phyloP scores from a whole-genome alignment of 73 alveolate species.

The Paramecium biaurelia region DNA sequence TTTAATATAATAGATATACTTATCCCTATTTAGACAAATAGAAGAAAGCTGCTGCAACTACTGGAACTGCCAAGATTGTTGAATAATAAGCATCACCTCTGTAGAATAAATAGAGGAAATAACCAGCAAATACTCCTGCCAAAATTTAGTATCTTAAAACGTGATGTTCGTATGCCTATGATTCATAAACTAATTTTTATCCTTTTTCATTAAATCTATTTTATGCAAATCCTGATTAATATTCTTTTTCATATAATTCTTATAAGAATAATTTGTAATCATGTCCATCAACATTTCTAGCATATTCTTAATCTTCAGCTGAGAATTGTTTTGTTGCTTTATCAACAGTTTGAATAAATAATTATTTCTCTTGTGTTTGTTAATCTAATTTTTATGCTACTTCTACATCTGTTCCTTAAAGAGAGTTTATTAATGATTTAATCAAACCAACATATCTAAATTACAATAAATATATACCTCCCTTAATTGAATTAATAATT shows the following conservation, averaged over 20 bases:
- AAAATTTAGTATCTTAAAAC: conserved; percentile 8
- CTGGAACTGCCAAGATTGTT: conserved; percentile 29
- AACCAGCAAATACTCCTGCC: conserved; percentile 27
- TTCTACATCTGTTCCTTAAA: neutral
- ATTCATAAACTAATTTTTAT: conserved; percentile 33
- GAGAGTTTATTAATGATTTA: neutral
- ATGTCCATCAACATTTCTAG: conserved; percentile 21
- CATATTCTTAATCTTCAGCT: neutral
- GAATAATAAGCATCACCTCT: conserved; percentile 38
- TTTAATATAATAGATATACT: neutral
- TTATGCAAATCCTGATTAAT: neutral
- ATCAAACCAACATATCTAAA: conserved; percentile 32
- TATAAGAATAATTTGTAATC: conserved; percentile 24
- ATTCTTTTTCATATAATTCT: conserved; percentile 46
- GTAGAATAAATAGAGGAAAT: conserved; percentile 4
- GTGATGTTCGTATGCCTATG: neutral
- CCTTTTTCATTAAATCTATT: conserved; percentile 33
- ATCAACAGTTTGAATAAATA: neutral
- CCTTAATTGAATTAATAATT: conserved; percentile 7
- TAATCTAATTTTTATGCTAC: neutral
- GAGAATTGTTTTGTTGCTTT: neutral
- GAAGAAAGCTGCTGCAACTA: conserved; percentile 8
- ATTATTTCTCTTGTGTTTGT: neutral
- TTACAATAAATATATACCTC: neutral
- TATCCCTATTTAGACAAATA: neutral